Conservation (phyloP, 2,329 filamentous ascomycete species). For the Teratosphaeria zuluensis region DNA sequence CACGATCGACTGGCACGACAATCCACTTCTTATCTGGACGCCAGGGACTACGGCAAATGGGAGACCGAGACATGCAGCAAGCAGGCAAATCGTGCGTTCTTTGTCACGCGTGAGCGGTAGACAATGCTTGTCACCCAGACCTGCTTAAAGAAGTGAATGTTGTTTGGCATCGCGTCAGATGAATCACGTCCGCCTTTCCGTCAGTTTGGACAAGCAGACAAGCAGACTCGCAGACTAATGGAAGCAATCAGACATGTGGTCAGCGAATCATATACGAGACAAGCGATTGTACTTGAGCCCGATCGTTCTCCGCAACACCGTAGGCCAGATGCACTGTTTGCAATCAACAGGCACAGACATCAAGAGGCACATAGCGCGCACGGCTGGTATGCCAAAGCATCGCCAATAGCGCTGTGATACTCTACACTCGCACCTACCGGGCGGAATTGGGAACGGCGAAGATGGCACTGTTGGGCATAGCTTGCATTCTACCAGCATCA, state of each 20-base stretch:
- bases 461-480: not conserved
- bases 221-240: no score
- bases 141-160: not conserved
- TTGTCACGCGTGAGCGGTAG: not conserved
- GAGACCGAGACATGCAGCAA: not conserved
- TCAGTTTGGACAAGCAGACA: not conserved
- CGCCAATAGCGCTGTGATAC: no score
- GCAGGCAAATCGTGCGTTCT: not conserved
- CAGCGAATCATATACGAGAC: no score
- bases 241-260: no score
- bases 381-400: no score
- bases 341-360: no score
- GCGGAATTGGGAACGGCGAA: not conserved
- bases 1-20: not conserved
- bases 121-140: not conserved
- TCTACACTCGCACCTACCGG: no score
- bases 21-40: not conserved
- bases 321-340: no score
- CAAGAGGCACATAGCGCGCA: no score
- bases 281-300: no score
- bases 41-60: not conserved
- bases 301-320: no score
- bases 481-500: not conserved
- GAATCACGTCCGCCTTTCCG: no score
- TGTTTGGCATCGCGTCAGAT: not conserved